phyloP scores from a whole-genome alignment of 1,284 basidiomycete species.

The Sanguinoderma infundibulare region DNA sequence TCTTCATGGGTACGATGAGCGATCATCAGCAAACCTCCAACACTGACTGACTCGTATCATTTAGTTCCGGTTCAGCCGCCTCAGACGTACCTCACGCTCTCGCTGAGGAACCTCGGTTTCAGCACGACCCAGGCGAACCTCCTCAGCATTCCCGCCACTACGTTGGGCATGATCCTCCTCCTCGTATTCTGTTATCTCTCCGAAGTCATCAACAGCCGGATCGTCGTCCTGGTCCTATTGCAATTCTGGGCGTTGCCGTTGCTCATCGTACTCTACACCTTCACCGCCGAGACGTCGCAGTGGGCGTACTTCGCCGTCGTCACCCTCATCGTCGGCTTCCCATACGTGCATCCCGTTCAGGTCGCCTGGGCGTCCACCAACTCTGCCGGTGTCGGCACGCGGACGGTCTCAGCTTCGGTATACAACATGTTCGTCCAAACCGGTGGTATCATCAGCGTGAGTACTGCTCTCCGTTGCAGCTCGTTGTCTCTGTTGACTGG shows the following conservation, averaged over 20 bases:
- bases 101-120: conserved; percentile 65
- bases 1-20: conserved; percentile 36
- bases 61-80: conserved; percentile 56
- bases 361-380: conserved; percentile 69
- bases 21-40: conserved; percentile 31
- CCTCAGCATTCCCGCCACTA: conserved; percentile 57
- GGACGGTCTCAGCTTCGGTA: conserved; percentile 58
- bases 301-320: conserved; percentile 67
- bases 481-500: neutral
- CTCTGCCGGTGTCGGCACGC: conserved; percentile 59
- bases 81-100: conserved; percentile 62
- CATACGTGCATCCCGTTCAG: conserved; percentile 48
- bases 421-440: conserved; percentile 72
- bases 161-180: conserved; percentile 41
- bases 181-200: conserved; percentile 55
- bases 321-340: conserved; percentile 59
- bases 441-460: conserved; percentile 52
- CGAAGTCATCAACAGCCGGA: conserved; percentile 59
- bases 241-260: conserved; percentile 68
- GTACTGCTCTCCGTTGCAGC: conserved; percentile 24
- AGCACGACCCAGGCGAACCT: conserved; percentile 64
- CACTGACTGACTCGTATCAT: conserved; percentile 25
- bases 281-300: conserved; percentile 52
- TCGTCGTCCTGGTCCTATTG: conserved; percentile 54
- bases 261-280: conserved; percentile 60